These are phyloP conservation scores for Gautieria morchelliformis DNA, from an alignment of 768 basidiomycete species.

Conservation along the genomic window DNA sequence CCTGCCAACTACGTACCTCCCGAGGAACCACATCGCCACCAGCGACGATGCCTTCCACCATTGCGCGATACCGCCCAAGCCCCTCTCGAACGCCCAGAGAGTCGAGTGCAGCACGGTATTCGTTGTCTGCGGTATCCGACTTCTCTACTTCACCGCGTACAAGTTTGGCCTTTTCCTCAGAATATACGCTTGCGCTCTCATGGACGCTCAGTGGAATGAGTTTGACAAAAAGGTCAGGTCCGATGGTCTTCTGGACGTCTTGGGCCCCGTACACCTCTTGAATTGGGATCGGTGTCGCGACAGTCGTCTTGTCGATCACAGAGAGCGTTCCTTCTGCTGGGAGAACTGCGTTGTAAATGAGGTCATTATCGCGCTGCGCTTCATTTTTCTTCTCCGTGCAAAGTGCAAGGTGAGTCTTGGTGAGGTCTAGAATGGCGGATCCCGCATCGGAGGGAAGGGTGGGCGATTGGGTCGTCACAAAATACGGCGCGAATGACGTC, in stretches of 20 bases:
- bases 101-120: constrained; percentile 70
- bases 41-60: constrained; percentile 52
- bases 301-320: constrained; percentile 67
- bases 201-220: constrained; percentile 91
- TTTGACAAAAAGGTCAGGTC: constrained; percentile 78
- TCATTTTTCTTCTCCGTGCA: constrained; percentile 67
- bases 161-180: constrained; percentile 96
- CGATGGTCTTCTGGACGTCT: constrained; percentile 92
- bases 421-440: constrained; percentile 67
- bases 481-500: constrained; percentile 57
- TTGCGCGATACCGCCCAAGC: constrained; percentile 56
- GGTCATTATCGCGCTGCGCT: constrained; percentile 84
- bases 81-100: constrained; percentile 71
- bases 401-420: constrained; percentile 72
- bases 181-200: constrained; percentile 92
- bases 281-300: constrained; percentile 82
- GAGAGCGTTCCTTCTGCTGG: constrained; percentile 74
- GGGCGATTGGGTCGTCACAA: constrained; percentile 62
- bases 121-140: constrained; percentile 74
- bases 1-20: constrained; percentile 64
- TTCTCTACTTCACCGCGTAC: constrained; percentile 85
- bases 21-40: constrained; percentile 43
- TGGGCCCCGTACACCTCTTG: constrained; percentile 88
- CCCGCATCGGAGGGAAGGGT: constrained; percentile 84
- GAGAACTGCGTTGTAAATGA: constrained; percentile 91